Conservation (phyloP, 1,284 basidiomycete species). For the Ustilago xerochloae region DNA sequence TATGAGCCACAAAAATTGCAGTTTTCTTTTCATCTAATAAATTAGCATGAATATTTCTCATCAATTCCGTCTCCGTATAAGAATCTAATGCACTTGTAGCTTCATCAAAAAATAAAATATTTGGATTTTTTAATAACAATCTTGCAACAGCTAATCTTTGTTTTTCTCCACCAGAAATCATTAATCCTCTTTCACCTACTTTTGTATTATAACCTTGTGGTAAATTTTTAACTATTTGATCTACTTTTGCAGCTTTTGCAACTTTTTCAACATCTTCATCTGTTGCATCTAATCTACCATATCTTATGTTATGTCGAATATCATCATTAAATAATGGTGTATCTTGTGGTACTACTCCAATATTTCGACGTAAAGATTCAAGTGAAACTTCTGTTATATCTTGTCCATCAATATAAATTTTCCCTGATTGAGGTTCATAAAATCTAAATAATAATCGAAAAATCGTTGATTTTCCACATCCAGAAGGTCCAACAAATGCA, state of each 20-base stretch:
- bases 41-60: conserved; percentile 88
- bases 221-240: conserved; percentile 80
- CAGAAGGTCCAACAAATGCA: conserved; percentile 94
- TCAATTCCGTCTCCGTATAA: conserved; percentile 91
- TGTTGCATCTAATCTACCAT: conserved; percentile 86
- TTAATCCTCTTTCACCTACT: conserved; percentile 93
- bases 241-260: conserved; percentile 86
- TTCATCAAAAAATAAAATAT: conserved; percentile 97
- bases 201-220: conserved; percentile 89
- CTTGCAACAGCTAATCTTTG: conserved; percentile 93
- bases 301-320: conserved; percentile 92
- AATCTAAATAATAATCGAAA: conserved; percentile 94
- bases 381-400: conserved; percentile 81
- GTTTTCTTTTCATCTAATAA: conserved; percentile 83
- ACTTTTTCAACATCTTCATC: conserved; percentile 89
- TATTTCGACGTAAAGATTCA: conserved; percentile 77
- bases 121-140: conserved; percentile 90
- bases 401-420: conserved; percentile 87
- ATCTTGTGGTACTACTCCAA: conserved; percentile 97
- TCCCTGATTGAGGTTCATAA: conserved; percentile 84
- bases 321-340: conserved; percentile 96
- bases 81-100: conserved; percentile 96
- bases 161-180: conserved; percentile 99
- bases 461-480: conserved; percentile 97
- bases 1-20: conserved; percentile 79